These are phyloP conservation scores for Penicillium sp. DNA, from an alignment of 2,329 filamentous ascomycete species.

Conservation along the genomic window DNA sequence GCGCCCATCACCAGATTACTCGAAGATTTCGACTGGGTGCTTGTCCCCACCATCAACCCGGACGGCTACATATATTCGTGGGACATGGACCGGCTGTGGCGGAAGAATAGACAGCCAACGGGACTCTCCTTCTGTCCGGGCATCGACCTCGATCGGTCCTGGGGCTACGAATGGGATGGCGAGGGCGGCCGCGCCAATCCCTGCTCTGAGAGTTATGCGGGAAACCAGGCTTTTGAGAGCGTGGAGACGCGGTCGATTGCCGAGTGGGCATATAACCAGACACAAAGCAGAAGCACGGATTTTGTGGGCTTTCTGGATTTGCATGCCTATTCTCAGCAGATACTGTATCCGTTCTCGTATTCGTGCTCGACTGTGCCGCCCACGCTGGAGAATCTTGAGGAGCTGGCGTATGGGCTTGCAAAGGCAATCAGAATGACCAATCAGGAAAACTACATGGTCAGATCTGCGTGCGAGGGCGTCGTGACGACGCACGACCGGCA, in stretches of 20 bases:
- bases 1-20: conserved; percentile 69
- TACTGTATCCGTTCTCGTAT: conserved; percentile 88
- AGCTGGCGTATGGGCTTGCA: conserved; percentile 79
- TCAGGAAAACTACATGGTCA: conserved; percentile 70
- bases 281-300: conserved; percentile 62
- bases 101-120: conserved; percentile 83
- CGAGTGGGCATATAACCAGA: conserved; percentile 79
- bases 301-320: conserved; percentile 87
- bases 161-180: conserved; percentile 79
- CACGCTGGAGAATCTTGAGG: conserved; percentile 85
- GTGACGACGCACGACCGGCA: conserved; percentile 40
- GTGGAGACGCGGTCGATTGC: conserved; percentile 72
- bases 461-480: conserved; percentile 82
- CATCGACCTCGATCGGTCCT: conserved; percentile 83
- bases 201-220: conserved; percentile 87
- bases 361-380: conserved; percentile 75
- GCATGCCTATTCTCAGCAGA: conserved; percentile 92
- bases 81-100: conserved; percentile 88
- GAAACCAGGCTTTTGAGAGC: conserved; percentile 76
- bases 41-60: conserved; percentile 85
- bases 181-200: conserved; percentile 66
- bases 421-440: conserved; percentile 82
- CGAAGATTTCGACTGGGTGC: conserved; percentile 78
- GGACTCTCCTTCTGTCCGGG: conserved; percentile 78
- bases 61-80: conserved; percentile 95